A percentile compares a stretch with the other conserved stretches of the same genome.
phyloP scores from a whole-genome alignment of 208 protist genomes.

The Acanthamoeba triangularis region DNA sequence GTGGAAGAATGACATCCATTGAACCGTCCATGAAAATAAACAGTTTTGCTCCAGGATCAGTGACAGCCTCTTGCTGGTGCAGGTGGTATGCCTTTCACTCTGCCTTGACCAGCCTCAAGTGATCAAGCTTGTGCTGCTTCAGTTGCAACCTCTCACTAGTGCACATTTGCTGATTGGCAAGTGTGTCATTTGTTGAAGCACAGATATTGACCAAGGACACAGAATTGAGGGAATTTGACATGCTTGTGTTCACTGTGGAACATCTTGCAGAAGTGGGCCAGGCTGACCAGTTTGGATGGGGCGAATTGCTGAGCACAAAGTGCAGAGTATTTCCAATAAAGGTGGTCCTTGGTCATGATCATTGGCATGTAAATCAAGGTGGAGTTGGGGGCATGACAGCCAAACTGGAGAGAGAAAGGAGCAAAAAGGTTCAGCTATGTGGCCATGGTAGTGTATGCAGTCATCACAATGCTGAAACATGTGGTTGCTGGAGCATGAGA shows the following conservation, averaged over 20 bases:
- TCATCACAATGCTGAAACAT: no score
- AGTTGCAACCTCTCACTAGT: background rate
- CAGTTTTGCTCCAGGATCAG: background rate
- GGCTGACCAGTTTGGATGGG: no score
- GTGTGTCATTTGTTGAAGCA: background rate
- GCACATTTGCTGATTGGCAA: background rate
- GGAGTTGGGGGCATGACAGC: background rate
- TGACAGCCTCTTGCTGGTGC: background rate
- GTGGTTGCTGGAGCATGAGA: no score
- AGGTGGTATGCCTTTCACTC: background rate
- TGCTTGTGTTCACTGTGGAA: background rate
- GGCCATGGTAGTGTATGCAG: no score
- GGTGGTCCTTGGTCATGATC: background rate
- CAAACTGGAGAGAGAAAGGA: background rate
- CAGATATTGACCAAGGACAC: background rate
- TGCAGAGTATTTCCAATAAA: background rate
- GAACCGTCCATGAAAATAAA: background rate
- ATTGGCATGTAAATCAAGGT: background rate
- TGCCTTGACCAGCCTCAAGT: background rate
- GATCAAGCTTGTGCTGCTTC: background rate
- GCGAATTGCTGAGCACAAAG: no score
- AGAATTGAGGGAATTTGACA: background rate
- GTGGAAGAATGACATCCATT: background rate
- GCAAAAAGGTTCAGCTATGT: background rate
- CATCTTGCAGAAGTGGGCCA: no score